Evolutionary conservation across 345 rosid species (phyloP), one percentile per base, ranked within the genome.

Genomic region (Heritiera fomes): DNA sequence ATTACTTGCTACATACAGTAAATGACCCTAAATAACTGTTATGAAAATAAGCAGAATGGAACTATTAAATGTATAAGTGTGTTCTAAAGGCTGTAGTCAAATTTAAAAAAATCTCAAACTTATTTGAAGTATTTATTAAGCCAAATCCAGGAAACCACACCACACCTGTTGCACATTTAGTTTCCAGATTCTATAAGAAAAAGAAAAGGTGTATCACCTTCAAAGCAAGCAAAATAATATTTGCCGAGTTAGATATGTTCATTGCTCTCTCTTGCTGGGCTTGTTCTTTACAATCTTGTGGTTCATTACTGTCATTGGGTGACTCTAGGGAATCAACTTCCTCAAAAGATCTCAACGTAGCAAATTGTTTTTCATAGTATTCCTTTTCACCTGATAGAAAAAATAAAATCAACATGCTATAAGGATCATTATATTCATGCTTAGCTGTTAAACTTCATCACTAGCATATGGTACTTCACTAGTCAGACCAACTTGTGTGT

Each of bases 211-310:
- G 14, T 6, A 46, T 46, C n/a, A 90, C 97, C 98, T 94, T 93
- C 43, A 90, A 79, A 11, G 85, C 89, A 80, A 95, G 85, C 71
- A 95, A 83, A 43, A 93, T 13, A 47, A 87, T 49, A 85, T 95
- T 95, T 13, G 97, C 93, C 77, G 80, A 90, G 70, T 95, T 95
- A 0, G 97, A 95, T 65, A 95, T 85, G 83, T 76, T 88, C 94
- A 93, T 95, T 6, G 98, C 98, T 74, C 80, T 75, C 56, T 94
- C 98, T 4, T 88, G 89, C 76, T 90, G 82, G 34, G 23, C 77
- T 80, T 86, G 87, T 67, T 88, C 97, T 62, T 71, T 81, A 3
- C 55, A 78, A 5, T 34, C 75, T 17, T 71, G 61, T 30, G 86
- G 88, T 20, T 83, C 94, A 40, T 73, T 82, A 6, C 66, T 2